phyloP scores from a whole-genome alignment of 352 stramenopile species.

The Blastocystis sp. region DNA sequence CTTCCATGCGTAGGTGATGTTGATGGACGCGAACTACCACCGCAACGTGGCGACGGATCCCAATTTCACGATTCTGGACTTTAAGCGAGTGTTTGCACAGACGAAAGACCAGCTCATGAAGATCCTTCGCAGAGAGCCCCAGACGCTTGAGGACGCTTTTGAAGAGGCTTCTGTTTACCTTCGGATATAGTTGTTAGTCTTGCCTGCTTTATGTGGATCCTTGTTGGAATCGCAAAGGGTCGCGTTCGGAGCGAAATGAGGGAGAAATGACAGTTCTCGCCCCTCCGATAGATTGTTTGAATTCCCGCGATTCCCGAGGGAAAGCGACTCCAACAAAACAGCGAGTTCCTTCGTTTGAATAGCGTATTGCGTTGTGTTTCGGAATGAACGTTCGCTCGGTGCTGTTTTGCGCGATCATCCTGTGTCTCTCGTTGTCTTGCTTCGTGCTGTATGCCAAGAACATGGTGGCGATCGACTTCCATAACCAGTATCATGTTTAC shows the following conservation, averaged over 20 bases:
- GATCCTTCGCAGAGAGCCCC: slow-evolving; percentile 1
- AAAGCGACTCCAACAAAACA: neutral
- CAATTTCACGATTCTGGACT: slow-evolving; percentile 62
- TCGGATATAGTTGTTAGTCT: slow-evolving; percentile 26
- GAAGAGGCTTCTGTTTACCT: slow-evolving; percentile 24
- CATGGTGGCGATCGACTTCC: no score
- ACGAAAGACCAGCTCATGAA: slow-evolving; percentile 20
- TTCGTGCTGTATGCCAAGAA: neutral
- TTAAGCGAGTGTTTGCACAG: slow-evolving; percentile 43
- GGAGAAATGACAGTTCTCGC: no score
- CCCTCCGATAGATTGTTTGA: no score
- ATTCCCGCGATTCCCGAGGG: no score
- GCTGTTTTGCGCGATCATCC: neutral
- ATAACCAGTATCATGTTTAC: no score
- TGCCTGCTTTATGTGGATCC: no score
- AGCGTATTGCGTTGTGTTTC: no score
- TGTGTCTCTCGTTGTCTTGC: neutral
- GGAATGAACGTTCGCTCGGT: neutral
- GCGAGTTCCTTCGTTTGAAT: neutral
- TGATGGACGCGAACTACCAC: slow-evolving; percentile 67
- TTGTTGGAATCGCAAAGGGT: no score
- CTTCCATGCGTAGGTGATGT: neutral
- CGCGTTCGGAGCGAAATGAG: no score
- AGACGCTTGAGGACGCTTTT: slow-evolving; percentile 3
- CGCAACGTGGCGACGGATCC: slow-evolving; percentile 27